Evolutionary conservation across 352 stramenopile species (phyloP).

Genomic region (Pythium chondricola): DNA sequence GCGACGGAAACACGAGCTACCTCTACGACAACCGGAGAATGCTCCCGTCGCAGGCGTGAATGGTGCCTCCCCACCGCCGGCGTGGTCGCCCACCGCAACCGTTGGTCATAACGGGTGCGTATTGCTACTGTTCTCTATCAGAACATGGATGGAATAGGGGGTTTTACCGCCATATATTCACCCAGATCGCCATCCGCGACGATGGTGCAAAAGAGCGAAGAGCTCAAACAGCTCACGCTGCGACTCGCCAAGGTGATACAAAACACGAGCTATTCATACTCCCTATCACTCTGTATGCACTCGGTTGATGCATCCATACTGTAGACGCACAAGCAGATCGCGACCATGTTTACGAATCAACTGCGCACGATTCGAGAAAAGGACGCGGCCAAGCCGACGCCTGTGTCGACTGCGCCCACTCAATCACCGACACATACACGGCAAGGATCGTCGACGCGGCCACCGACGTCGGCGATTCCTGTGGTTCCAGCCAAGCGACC

Average conservation of each 20-base stretch:
- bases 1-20: no score
- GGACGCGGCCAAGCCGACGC: background rate
- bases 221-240: no score
- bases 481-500: background rate
- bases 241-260: no score
- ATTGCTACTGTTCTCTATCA: constrained; percentile 1
- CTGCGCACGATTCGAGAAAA: constrained; percentile 4
- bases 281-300: no score
- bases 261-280: background rate
- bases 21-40: no score
- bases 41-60: no score
- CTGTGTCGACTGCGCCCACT: background rate
- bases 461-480: background rate
- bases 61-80: no score
- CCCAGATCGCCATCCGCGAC: no score
- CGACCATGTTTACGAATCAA: constrained; percentile 9
- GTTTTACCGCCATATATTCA: no score
- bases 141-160: background rate
- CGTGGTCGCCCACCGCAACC: no score
- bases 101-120: no score
- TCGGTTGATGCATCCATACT: no score
- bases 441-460: constrained; percentile 1
- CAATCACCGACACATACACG: background rate
- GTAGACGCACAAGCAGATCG: constrained; percentile 11
- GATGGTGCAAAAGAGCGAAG: background rate